Percentiles rank a stretch among this genome's conserved stretches.
Evolutionary conservation across 2,329 filamentous ascomycete genomes (phyloP).

Genomic region (Blastomyces parvus): DNA sequence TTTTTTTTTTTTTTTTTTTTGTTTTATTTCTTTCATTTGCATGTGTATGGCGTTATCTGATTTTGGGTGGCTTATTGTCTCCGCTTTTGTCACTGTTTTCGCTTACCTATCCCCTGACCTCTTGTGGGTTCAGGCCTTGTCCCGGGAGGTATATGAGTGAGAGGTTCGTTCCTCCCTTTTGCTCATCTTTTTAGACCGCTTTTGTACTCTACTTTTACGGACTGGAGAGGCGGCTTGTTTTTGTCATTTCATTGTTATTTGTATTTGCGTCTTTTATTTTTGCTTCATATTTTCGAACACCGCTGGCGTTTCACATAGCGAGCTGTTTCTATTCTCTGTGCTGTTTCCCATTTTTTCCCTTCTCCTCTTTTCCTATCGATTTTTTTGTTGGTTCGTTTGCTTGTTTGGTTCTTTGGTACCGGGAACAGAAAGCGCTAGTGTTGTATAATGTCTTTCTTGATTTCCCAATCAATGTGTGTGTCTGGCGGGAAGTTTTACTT

Average conservation of each 20-base stretch:
- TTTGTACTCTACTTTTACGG: constrained; percentile 2
- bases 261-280: constrained; percentile 1
- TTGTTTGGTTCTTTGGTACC: constrained; percentile 8
- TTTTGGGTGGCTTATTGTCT: not conserved
- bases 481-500: not conserved
- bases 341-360: constrained; percentile 16
- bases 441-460: not conserved
- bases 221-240: constrained; percentile 3
- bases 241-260: not conserved
- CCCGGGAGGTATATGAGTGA: not conserved
- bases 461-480: not conserved
- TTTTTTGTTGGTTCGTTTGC: constrained; percentile 11
- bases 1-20: too few relatives aligned
- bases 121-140: not conserved
- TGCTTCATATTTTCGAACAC: not conserved
- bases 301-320: constrained; percentile 12
- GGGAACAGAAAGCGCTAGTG: not conserved
- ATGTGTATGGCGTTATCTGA: constrained; percentile 7
- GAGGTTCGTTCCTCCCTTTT: not conserved
- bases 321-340: constrained; percentile 16
- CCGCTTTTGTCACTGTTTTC: not conserved
- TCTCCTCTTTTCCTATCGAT: constrained; percentile 13
- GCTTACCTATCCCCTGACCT: not conserved
- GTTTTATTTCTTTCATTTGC: not conserved
- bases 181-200: not conserved